A percentile compares a stretch with the other conserved stretches of the same genome.
Conservation (phyloP, 306 rosid species). For the Carpinus viminea region DNA sequence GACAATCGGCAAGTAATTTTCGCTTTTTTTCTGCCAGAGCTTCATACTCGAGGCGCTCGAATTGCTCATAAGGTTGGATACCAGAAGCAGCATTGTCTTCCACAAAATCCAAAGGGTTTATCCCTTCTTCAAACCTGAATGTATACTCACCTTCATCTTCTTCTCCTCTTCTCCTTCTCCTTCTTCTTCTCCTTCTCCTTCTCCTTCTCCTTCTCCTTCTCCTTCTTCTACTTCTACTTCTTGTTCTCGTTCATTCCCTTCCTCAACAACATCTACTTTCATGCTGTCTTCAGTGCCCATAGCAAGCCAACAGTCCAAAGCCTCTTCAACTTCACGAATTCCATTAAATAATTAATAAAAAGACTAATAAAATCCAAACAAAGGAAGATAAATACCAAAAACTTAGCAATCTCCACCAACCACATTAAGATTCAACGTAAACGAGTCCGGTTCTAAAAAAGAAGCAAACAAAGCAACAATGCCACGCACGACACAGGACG, state of each 20-base stretch:
- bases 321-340: conserved; percentile 22
- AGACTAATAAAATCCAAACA: not conserved
- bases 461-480: too few relatives aligned
- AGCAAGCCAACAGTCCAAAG: conserved; percentile 9
- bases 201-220: conserved; percentile 44
- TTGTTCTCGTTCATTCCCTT: conserved; percentile 12
- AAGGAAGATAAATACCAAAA: not conserved
- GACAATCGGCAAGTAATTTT: conserved; percentile 41
- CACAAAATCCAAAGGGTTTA: conserved; percentile 63
- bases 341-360: not conserved
- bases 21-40: conserved; percentile 73
- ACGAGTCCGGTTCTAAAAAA: not conserved
- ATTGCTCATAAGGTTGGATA: conserved; percentile 53
- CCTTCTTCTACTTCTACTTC: conserved; percentile 11
- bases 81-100: conserved; percentile 46
- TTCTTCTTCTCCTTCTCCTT: conserved; percentile 39
- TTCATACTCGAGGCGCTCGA: conserved; percentile 64
- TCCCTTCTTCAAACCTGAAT: conserved; percentile 63
- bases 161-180: conserved; percentile 35
- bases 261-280: conserved; percentile 1
- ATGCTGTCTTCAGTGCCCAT: not conserved
- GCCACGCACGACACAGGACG: too few relatives aligned
- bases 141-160: conserved; percentile 51
- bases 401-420: not conserved
- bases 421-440: not conserved